These are phyloP conservation scores for Xylaria sp. DNA, from an alignment of 2,329 filamentous ascomycete species.

Conservation along the genomic window DNA sequence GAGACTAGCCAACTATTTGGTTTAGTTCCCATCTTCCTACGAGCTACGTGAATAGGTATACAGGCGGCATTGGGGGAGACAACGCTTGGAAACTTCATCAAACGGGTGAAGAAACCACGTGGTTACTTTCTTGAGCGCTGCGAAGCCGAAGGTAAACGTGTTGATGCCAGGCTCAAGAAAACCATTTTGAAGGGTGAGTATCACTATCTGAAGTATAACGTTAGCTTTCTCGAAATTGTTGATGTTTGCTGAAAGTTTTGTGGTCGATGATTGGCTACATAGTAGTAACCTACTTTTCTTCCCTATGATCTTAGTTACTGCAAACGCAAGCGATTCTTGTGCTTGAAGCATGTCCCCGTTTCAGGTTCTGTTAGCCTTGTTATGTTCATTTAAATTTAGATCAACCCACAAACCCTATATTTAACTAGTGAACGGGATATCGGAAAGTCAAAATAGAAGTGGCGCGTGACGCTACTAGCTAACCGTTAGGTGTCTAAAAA, in stretches of 20 bases:
- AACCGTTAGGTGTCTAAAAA: no score
- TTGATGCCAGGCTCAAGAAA: constrained; percentile 54
- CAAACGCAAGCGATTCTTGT: no score
- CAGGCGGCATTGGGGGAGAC: constrained; percentile 62
- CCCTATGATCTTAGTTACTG: no score
- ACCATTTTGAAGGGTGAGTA: constrained; percentile 57
- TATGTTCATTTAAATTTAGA: no score
- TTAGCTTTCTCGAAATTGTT: constrained; percentile 61
- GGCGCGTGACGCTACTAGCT: no score
- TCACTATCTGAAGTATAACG: constrained; percentile 60
- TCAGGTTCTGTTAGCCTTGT: no score
- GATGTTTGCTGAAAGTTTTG: no score
- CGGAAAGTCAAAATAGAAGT: no score
- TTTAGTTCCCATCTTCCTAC: constrained; percentile 61
- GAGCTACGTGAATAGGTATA: constrained; percentile 60
- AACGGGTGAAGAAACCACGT: constrained; percentile 52
- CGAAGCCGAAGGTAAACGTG: constrained; percentile 49
- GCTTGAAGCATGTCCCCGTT: no score
- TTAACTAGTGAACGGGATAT: no score
- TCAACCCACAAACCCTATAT: no score
- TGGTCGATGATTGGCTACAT: no score
- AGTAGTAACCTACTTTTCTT: constrained; percentile 61
- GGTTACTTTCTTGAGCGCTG: constrained; percentile 64
- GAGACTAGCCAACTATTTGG: constrained; percentile 41
- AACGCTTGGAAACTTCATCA: constrained; percentile 54